These are phyloP conservation scores for Claviceps sp. DNA, from an alignment of 2,329 filamentous ascomycete species.

Conservation along the genomic window DNA sequence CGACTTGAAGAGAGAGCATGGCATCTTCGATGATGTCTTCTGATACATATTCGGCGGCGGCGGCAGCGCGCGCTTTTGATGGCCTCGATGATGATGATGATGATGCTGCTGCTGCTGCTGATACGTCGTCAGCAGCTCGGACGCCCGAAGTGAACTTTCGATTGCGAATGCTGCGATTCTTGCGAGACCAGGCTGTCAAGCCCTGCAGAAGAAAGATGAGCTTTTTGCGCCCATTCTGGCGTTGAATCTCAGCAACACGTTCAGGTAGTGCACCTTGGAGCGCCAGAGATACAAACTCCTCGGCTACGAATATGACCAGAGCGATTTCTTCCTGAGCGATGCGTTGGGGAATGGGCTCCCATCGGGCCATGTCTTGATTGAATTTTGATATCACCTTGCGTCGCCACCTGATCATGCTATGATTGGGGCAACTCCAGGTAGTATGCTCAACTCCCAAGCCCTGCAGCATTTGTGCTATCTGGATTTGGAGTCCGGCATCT, in stretches of 20 bases:
- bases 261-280: conserved; percentile 38
- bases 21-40: conserved; percentile 60
- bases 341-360: conserved; percentile 45
- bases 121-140: conserved; percentile 24
- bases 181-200: conserved; percentile 49
- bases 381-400: conserved; percentile 52
- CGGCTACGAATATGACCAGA: conserved; percentile 46
- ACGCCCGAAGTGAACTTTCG: conserved; percentile 54
- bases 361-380: conserved; percentile 46
- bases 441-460: conserved; percentile 34
- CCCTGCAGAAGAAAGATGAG: conserved; percentile 64
- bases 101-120: conserved; percentile 16
- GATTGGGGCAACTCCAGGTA: conserved; percentile 31
- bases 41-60: conserved; percentile 38
- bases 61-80: conserved; percentile 16
- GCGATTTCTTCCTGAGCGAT: conserved; percentile 46
- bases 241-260: conserved; percentile 43
- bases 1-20: conserved; percentile 54
- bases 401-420: conserved; percentile 51
- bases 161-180: conserved; percentile 54
- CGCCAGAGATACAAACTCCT: conserved; percentile 51
- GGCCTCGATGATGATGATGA: conserved; percentile 16
- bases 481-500: conserved; percentile 28
- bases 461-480: conserved; percentile 35
- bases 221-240: conserved; percentile 35